phyloP scores from a whole-genome alignment of 140 eudicot genomes.

The Ambrosia hybrid region DNA sequence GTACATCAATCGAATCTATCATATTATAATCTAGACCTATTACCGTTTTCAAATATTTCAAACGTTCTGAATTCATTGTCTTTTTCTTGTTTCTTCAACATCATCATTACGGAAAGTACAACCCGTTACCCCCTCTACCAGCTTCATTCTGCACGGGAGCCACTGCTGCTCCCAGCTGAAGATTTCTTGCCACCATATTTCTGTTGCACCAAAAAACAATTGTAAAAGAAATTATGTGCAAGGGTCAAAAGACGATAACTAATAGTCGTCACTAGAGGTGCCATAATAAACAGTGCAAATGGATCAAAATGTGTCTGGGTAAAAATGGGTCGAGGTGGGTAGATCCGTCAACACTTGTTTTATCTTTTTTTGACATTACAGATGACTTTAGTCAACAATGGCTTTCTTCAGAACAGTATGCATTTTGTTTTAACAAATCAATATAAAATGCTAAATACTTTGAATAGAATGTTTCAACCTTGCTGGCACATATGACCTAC shows the following conservation, averaged over 20 bases:
- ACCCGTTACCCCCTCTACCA: background rate
- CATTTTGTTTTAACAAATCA: background rate
- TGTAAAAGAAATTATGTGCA: background rate
- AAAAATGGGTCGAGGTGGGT: too few species aligned
- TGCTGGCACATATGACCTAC: background rate
- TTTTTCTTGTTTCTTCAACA: conserved; percentile 19
- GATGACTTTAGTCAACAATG: too few species aligned
- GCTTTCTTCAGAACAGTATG: too few species aligned
- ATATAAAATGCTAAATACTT: too few species aligned
- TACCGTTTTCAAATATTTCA: conserved; percentile 21
- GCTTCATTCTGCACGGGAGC: conserved; percentile 38
- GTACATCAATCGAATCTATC: conserved; percentile 34
- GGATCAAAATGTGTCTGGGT: too few species aligned
- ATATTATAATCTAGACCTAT: conserved; percentile 34
- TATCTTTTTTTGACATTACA: too few species aligned
- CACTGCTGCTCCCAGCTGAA: conserved; percentile 38
- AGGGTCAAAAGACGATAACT: background rate
- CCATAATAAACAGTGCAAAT: too few species aligned
- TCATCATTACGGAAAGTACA: background rate
- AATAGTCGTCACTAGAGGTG: background rate
- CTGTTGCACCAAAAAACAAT: conserved; percentile 22
- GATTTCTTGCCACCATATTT: conserved; percentile 39
- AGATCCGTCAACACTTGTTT: background rate
- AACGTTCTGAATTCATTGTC: conserved; percentile 13
- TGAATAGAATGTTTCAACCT: background rate